Evolutionary conservation across 2,329 filamentous ascomycete species (phyloP).

Genomic region (Ophiosphaerella herpotricha): DNA sequence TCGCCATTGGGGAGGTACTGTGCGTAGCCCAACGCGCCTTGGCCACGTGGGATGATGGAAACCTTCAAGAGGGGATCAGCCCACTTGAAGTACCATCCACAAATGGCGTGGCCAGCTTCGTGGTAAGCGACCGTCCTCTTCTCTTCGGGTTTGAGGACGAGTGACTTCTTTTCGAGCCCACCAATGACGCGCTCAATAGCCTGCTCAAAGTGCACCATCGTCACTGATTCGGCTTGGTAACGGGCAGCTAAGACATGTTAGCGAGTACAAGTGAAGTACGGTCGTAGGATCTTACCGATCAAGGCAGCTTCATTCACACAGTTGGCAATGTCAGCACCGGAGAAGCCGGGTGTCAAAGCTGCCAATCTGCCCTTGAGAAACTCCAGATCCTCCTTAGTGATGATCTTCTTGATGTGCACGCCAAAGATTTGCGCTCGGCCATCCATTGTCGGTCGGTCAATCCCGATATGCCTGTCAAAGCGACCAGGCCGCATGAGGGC

Average conservation of each 20-base stretch:
- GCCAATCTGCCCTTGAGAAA: conserved; percentile 86
- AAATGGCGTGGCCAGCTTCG: conserved; percentile 97
- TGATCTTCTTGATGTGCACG: conserved; percentile 92
- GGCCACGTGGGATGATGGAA: conserved; percentile 94
- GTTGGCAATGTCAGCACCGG: conserved; percentile 97
- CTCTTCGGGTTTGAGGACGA: conserved; percentile 90
- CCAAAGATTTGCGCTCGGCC: conserved; percentile 94
- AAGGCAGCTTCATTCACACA: conserved; percentile 97
- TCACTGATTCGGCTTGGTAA: conserved; percentile 76
- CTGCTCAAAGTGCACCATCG: conserved; percentile 92
- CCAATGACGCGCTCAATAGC: conserved; percentile 97
- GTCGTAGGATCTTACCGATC: conserved; percentile 71
- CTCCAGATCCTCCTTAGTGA: conserved; percentile 87
- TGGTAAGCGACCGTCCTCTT: conserved; percentile 97
- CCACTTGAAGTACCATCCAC: conserved; percentile 95
- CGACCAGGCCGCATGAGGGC: conserved; percentile 95
- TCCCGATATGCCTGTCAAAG: conserved; percentile 94
- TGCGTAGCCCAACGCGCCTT: conserved; percentile 91
- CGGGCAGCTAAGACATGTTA: conserved; percentile 73
- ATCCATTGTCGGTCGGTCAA: conserved; percentile 95
- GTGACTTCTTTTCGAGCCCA: conserved; percentile 94
- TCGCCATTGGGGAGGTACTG: conserved; percentile 94
- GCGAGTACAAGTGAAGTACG: conserved; percentile 19
- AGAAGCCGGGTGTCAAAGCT: conserved; percentile 93
- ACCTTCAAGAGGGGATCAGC: conserved; percentile 98